Conservation (phyloP, 1,139 yeast species). For the Diutina ranongensis region DNA sequence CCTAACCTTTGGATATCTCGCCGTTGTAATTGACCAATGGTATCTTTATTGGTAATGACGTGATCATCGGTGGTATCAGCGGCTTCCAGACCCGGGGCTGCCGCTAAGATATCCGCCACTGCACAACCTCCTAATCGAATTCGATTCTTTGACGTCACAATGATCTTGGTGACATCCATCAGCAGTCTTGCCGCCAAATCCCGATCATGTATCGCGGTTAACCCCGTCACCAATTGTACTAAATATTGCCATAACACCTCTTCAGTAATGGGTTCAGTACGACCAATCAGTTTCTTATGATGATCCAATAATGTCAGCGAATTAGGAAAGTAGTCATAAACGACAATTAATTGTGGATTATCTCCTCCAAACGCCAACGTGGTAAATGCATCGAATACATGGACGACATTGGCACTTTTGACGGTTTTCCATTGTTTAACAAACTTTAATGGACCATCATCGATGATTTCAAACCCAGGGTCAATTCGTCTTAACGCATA, state of each 20-base stretch:
- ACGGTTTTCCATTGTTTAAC: conserved; percentile 38
- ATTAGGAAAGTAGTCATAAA: conserved; percentile 57
- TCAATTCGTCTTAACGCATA: conserved; percentile 62
- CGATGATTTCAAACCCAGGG: conserved; percentile 39
- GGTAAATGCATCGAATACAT: conserved; percentile 73
- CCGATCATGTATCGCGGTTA: conserved; percentile 48
- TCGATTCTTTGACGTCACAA: conserved; percentile 62
- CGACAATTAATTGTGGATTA: conserved; percentile 16
- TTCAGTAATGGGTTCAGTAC: conserved; percentile 43
- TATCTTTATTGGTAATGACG: conserved; percentile 10
- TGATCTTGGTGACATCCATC: conserved; percentile 54
- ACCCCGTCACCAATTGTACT: conserved; percentile 61
- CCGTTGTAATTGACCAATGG: conserved; percentile 24
- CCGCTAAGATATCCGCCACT: conserved; percentile 50
- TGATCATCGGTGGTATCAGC: conserved; percentile 15
- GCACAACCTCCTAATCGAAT: conserved; percentile 66
- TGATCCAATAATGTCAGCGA: conserved; percentile 39
- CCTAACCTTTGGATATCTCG: conserved; percentile 52
- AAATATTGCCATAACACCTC: conserved; percentile 64
- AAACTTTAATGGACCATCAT: conserved; percentile 37
- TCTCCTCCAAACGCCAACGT: conserved; percentile 64
- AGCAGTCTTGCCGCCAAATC: conserved; percentile 52
- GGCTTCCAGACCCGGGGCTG: conserved; percentile 6
- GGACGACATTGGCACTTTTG: conserved; percentile 52
- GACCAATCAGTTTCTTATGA: conserved; percentile 20